Base-by-base conservation (phyloP, 2,329 filamentous ascomycete genomes). In the Sarocladium kiliense region DNA sequence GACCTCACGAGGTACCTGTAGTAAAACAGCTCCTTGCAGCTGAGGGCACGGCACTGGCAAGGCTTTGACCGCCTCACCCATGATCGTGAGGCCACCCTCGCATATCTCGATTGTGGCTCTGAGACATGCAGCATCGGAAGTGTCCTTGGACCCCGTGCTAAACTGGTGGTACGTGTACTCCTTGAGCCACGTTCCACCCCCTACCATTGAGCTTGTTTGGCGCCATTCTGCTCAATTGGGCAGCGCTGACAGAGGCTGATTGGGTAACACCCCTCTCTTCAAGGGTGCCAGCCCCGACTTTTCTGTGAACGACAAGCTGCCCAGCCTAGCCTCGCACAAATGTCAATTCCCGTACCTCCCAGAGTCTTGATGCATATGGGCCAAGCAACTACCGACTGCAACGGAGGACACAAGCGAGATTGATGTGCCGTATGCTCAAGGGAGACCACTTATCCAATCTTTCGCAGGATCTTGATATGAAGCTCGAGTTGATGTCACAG, bases 101-200 rank as follows among this genome's bases (percentile, higher is more conserved):
- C 26, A 51, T 51, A 51, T 51, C 47, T 32, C 47, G 26, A 51
- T 51, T 36, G 47, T 51, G 47, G 47, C 47, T 51, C 30, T 51
- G 27, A 51, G 47, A 51, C 47, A 51, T 36, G 30, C 47, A 51
- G 47, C 47, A 51, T 51, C 47, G 27, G 27, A 36, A 51, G 27
- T 32, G 26, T 34, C 27, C 27, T 51, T 30, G 14, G 47, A 18
- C 47, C 47, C 47, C 18, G 27, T 27, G 11, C 26, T 51, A 14
- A 14, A 36, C 30, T 51, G 7, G 47, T 21, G 30, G 16, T 32
- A 36, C 30, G 30, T 16, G n/a, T 36, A 27, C 47, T 51, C 26
- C 4, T 19, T 5, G 47, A 36, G 47, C 47, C 26, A 36, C 47
- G 27, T 36, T 51, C 30, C 27, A 27, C 27, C 47, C 18, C 12